Conservation (phyloP, 257 asterid species). For the Przewalskia tangutica region DNA sequence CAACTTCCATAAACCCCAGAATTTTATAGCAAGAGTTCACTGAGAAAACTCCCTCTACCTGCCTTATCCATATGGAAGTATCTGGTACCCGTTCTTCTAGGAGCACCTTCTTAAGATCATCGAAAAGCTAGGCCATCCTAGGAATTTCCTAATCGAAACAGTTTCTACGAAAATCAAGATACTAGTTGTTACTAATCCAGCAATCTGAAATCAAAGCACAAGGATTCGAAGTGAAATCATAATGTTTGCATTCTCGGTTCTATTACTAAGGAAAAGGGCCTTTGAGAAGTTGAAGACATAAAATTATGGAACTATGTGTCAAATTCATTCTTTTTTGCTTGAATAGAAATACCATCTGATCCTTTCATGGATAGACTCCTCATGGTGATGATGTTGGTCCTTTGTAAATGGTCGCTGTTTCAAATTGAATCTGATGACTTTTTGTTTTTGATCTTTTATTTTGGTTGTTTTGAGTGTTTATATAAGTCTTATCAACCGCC, state of each 20-base stretch:
- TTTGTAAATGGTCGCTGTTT: background rate
- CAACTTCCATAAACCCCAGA: background rate
- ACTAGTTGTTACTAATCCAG: background rate
- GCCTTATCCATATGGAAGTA: background rate
- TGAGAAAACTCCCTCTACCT: background rate
- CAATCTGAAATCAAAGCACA: background rate
- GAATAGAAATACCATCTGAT: background rate
- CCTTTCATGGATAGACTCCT: slow-evolving; percentile 2
- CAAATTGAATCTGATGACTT: background rate
- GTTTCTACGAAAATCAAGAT: background rate
- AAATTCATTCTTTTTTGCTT: background rate
- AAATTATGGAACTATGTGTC: background rate
- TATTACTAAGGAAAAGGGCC: background rate
- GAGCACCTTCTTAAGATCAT: background rate
- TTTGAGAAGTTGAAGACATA: background rate
- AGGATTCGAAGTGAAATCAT: background rate
- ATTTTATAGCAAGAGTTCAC: background rate
- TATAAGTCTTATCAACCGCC: background rate
- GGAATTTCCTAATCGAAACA: background rate
- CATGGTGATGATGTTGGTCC: background rate
- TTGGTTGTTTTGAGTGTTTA: background rate
- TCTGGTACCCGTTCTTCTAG: background rate
- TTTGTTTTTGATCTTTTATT: background rate
- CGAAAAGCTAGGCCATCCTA: background rate
- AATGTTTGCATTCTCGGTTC: background rate